phyloP scores from a whole-genome alignment of 208 protist genomes.

The Trypanosomatidae sp. region DNA sequence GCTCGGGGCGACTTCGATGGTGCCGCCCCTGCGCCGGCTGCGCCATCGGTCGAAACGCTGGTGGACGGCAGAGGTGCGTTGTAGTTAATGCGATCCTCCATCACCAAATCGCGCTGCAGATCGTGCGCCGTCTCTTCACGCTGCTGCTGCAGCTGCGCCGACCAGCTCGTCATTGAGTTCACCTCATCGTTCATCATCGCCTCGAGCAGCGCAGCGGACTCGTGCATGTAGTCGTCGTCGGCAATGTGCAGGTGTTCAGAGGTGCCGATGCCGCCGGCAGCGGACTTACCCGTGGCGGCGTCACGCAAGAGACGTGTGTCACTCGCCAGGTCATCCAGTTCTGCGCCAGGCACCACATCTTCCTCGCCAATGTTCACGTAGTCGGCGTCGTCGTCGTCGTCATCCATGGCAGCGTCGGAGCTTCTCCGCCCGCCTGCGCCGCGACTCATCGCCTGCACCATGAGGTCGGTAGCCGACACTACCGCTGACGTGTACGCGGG shows the following conservation, averaged over 20 bases:
- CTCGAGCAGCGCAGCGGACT: conserved; percentile 77
- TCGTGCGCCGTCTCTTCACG: conserved; percentile 31
- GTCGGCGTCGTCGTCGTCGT: conserved; percentile 33
- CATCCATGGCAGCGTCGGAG: conserved; percentile 15
- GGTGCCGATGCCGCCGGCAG: neutral
- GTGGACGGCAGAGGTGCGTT: conserved; percentile 23
- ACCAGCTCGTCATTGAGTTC: conserved; percentile 23
- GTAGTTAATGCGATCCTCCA: conserved; percentile 66
- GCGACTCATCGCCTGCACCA: conserved; percentile 61
- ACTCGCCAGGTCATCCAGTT: conserved; percentile 53
- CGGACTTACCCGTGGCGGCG: neutral
- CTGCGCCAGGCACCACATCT: conserved; percentile 37
- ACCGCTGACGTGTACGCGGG: conserved; percentile 65
- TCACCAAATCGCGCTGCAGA: conserved; percentile 44
- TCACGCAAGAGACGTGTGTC: conserved; percentile 45
- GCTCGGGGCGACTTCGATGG: neutral
- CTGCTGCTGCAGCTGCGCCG: conserved; percentile 20
- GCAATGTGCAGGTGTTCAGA: conserved; percentile 26
- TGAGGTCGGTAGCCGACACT: conserved; percentile 63
- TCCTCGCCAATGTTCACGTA: conserved; percentile 46
- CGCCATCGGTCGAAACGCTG: neutral
- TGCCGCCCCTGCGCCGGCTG: neutral
- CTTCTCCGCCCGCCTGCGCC: conserved; percentile 11
- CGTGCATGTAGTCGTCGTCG: conserved; percentile 55
- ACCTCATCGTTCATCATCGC: conserved; percentile 69